Percentiles rank a stretch among this genome's conserved stretches.
Evolutionary conservation across 768 basidiomycete species (phyloP).

Genomic region (Rhodosporidiobolus odoratus): DNA sequence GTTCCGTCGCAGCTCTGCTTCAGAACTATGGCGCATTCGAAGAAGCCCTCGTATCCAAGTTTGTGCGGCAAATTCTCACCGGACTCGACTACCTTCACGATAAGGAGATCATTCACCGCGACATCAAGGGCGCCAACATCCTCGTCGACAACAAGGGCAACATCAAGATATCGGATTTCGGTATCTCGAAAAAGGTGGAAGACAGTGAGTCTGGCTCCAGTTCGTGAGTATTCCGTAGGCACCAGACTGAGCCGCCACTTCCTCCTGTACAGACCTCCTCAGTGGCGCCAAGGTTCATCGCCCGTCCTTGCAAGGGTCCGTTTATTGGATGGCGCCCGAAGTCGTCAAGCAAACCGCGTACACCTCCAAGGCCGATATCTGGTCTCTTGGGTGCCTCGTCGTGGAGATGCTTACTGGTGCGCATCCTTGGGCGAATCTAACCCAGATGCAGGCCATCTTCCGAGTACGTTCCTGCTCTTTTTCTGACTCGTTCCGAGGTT

Average conservation of each 20-base stretch:
- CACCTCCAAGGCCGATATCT: slow-evolving; percentile 95
- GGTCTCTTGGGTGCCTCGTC: slow-evolving; percentile 89
- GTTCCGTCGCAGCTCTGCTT: slow-evolving; percentile 82
- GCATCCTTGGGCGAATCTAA: slow-evolving; percentile 91
- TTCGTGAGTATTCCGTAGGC: neutral
- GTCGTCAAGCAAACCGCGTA: slow-evolving; percentile 96
- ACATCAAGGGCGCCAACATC: slow-evolving; percentile 98
- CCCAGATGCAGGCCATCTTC: slow-evolving; percentile 99
- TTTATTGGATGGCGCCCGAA: slow-evolving; percentile 99
- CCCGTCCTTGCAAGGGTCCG: slow-evolving; percentile 91
- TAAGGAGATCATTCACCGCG: slow-evolving; percentile 87
- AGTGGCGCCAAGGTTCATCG: slow-evolving; percentile 66
- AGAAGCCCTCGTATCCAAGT: slow-evolving; percentile 84
- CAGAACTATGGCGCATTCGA: slow-evolving; percentile 81
- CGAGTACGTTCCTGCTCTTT: slow-evolving; percentile 55
- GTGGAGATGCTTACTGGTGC: slow-evolving; percentile 98
- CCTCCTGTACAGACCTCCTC: slow-evolving; percentile 44
- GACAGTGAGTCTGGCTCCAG: slow-evolving; percentile 65
- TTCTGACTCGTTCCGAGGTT: neutral
- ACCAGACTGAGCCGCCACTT: neutral
- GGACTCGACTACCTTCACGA: slow-evolving; percentile 92
- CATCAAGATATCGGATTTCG: slow-evolving; percentile 98
- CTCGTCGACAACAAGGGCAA: slow-evolving; percentile 85
- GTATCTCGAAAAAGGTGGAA: slow-evolving; percentile 96
- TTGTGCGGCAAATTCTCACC: slow-evolving; percentile 81